phyloP scores from a whole-genome alignment of 2,329 filamentous ascomycete genomes.

The Ampelomyces quisqualis region DNA sequence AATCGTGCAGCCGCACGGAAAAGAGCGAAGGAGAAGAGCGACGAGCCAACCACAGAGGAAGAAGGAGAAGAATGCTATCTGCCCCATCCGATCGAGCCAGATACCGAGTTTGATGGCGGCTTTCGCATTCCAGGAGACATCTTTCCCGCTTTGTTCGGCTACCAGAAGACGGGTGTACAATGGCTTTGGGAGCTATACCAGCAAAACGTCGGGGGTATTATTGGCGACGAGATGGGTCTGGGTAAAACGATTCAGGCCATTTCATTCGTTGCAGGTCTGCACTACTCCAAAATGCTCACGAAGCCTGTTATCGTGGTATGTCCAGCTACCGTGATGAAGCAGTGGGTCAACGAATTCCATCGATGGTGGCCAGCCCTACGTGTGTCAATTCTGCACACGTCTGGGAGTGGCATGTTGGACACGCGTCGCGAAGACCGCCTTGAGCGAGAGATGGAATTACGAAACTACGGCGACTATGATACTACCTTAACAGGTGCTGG shows the following conservation, averaged over 20 bases:
- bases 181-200: slow-evolving; percentile 93
- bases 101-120: slow-evolving; percentile 72
- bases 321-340: slow-evolving; percentile 89
- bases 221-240: slow-evolving; percentile 98
- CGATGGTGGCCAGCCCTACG: slow-evolving; percentile 99
- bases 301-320: slow-evolving; percentile 90
- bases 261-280: slow-evolving; percentile 83
- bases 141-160: slow-evolving; percentile 87
- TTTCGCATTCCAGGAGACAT: slow-evolving; percentile 89
- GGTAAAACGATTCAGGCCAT: slow-evolving; percentile 87
- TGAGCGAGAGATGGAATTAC: slow-evolving; percentile 62
- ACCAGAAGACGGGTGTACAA: slow-evolving; percentile 94
- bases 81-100: slow-evolving; percentile 78
- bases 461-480: slow-evolving; percentile 49
- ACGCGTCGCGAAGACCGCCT: slow-evolving; percentile 60
- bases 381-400: slow-evolving; percentile 92
- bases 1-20: slow-evolving; percentile 62
- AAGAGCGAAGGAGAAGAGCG: slow-evolving; percentile 44
- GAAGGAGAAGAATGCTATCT: slow-evolving; percentile 73
- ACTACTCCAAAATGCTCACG: slow-evolving; percentile 82
- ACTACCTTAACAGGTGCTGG: slow-evolving; percentile 55
- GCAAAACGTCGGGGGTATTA: slow-evolving; percentile 87
- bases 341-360: slow-evolving; percentile 99
- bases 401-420: slow-evolving; percentile 94
- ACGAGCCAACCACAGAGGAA: slow-evolving; percentile 18